Evolutionary conservation across 768 basidiomycete species (phyloP).

Genomic region (Trametes gibbosa): DNA sequence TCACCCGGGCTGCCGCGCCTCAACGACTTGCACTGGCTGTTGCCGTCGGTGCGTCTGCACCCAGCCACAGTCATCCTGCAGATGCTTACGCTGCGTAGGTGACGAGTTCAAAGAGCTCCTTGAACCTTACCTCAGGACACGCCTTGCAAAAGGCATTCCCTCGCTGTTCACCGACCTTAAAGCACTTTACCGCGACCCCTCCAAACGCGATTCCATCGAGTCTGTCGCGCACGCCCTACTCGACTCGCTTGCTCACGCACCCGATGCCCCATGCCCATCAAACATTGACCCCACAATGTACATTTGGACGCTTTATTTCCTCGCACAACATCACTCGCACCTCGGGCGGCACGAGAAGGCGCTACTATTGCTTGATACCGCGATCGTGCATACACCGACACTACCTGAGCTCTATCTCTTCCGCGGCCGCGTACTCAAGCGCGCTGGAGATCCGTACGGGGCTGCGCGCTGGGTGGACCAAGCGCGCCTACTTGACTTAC

Average conservation of each 20-base stretch:
- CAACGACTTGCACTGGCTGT: slow-evolving; percentile 71
- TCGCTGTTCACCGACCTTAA: slow-evolving; percentile 94
- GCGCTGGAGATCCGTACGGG: slow-evolving; percentile 73
- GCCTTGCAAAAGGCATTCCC: slow-evolving; percentile 82
- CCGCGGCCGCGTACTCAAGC: slow-evolving; percentile 81
- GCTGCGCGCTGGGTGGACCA: slow-evolving; percentile 79
- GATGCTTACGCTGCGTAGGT: slow-evolving; percentile 34
- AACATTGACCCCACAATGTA: slow-evolving; percentile 73
- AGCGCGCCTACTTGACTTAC: slow-evolving; percentile 82
- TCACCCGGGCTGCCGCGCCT: slow-evolving; percentile 70
- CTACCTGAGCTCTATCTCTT: slow-evolving; percentile 86
- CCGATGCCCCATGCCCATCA: slow-evolving; percentile 23
- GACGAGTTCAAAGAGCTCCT: slow-evolving; percentile 67
- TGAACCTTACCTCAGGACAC: slow-evolving; percentile 63
- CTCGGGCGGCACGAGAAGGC: slow-evolving; percentile 50
- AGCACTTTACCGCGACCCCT: slow-evolving; percentile 63
- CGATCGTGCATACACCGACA: slow-evolving; percentile 85
- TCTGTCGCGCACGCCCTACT: slow-evolving; percentile 57
- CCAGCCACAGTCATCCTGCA: too few species aligned
- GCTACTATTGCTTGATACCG: slow-evolving; percentile 58
- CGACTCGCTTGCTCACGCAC: slow-evolving; percentile 35
- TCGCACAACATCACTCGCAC: slow-evolving; percentile 84
- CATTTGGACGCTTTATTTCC: slow-evolving; percentile 94
- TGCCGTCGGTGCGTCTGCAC: slow-evolving; percentile 41
- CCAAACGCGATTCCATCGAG: slow-evolving; percentile 69